These are phyloP conservation scores for Chara braunii DNA, from an alignment of 139 green algal genomes.

Conservation along the genomic window DNA sequence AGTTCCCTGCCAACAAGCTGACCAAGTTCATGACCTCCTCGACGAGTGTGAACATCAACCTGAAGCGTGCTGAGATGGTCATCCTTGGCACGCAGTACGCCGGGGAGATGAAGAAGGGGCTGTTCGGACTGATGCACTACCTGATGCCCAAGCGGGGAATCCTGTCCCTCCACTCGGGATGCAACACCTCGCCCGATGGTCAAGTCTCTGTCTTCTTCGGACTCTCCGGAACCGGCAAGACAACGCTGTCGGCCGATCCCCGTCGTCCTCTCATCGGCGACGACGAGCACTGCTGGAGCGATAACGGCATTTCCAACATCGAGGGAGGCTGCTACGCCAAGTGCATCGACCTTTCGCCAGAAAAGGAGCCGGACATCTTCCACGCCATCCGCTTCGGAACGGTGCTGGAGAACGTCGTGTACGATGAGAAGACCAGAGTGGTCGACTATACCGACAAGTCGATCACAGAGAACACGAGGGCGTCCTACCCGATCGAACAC, in stretches of 20 bases:
- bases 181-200: constrained; percentile 58
- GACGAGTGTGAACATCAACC: constrained; percentile 63
- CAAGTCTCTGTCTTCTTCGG: constrained; percentile 52
- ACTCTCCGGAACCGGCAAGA: constrained; percentile 50
- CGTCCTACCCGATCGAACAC: no score
- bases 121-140: constrained; percentile 84
- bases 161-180: constrained; percentile 72
- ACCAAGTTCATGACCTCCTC: constrained; percentile 73
- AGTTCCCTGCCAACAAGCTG: constrained; percentile 77
- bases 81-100: constrained; percentile 74
- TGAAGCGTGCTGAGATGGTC: constrained; percentile 49
- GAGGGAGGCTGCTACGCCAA: constrained; percentile 97
- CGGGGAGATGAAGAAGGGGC: constrained; percentile 93
- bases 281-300: constrained; percentile 86
- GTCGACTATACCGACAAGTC: constrained; percentile 45
- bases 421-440: constrained; percentile 63
- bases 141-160: constrained; percentile 73
- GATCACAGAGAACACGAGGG: no score
- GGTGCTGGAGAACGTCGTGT: constrained; percentile 87
- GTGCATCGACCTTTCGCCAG: constrained; percentile 70
- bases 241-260: constrained; percentile 64
- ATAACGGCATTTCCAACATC: constrained; percentile 84
- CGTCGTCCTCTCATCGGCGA: constrained; percentile 77
- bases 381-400: constrained; percentile 78
- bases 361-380: constrained; percentile 84